These are phyloP conservation scores for Metschnikowia lachancei DNA, from an alignment of 805 yeast species.

Conservation along the genomic window DNA sequence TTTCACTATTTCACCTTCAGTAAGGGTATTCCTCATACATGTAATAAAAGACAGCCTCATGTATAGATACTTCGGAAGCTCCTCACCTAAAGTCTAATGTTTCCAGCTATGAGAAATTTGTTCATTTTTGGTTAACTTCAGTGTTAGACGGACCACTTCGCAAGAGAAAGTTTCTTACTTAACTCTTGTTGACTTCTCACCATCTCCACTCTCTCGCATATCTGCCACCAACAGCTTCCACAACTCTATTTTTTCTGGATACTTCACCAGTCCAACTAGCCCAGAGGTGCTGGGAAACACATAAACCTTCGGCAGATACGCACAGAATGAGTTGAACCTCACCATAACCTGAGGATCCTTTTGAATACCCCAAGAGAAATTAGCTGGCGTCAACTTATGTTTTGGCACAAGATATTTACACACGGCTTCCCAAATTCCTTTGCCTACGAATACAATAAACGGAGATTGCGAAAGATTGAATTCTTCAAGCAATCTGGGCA, in stretches of 20 bases:
- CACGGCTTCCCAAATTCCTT: slow-evolving; percentile 70
- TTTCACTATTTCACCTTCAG: too few relatives aligned
- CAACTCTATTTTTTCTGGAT: slow-evolving; percentile 41
- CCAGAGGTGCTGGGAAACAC: slow-evolving; percentile 78
- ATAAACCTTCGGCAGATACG: slow-evolving; percentile 33
- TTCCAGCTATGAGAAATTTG: too few relatives aligned
- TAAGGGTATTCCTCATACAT: too few relatives aligned
- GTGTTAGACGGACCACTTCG: too few relatives aligned
- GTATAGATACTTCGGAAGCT: too few relatives aligned
- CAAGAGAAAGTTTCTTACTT: too few relatives aligned
- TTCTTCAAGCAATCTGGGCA: slow-evolving; percentile 48
- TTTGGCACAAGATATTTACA: slow-evolving; percentile 34
- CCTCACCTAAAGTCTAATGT: too few relatives aligned
- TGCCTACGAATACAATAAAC: slow-evolving; percentile 61
- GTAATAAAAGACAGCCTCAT: too few relatives aligned
- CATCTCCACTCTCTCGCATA: background rate
- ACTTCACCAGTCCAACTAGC: slow-evolving; percentile 51
- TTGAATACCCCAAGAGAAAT: slow-evolving; percentile 56
- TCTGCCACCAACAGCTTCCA: slow-evolving; percentile 46
- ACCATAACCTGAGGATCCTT: background rate
- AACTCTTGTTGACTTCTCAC: too few relatives aligned
- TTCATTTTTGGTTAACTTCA: too few relatives aligned
- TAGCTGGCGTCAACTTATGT: slow-evolving; percentile 23
- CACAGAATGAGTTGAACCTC: slow-evolving; percentile 17
- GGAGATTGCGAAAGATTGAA: slow-evolving; percentile 39